Evolutionary conservation across 1,284 basidiomycete genomes (phyloP), one percentile per base, ranked within the genome.

Genomic region (Austropuccinia psidii): DNA sequence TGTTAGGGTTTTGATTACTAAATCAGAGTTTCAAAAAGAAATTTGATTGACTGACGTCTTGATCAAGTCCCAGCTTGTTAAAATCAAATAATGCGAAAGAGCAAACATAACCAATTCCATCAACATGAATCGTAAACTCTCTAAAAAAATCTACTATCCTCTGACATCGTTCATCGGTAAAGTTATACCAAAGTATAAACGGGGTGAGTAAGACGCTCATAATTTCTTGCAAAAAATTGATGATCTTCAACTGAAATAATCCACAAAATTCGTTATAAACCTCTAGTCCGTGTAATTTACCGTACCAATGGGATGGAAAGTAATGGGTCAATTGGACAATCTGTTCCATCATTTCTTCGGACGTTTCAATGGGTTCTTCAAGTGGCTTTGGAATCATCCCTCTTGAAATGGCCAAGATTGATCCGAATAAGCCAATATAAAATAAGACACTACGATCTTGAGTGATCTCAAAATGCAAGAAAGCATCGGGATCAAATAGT

Each of bases 71-170:
- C 11, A 73, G 55, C 50, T 73, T 73, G 37, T 61, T 64, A 49
- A 98, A 97, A 81, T 98, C 93, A 80, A 98, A 98, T 72, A 96
- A 94, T 0, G 95, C 96, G 82, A 98, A 98, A 75, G 90, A 93
- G 80, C 96, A 98, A 9, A 98, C 91, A 79, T 96, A 95, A 11
- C 96, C 95, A 2, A 96, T 85, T 0, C 93, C 92, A 77, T 97
- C 94, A 37, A 98, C 90, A 80, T 98, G 94, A 0, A 98, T 89
- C 0, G 93, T 91, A 79, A 96, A 98, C 82, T 97, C 93, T 58
- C 93, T 86, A 85, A 97, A 96, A 80, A 98, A 96, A 80, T 98
- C 94, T 75, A 97, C 86, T 76, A 97, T 90, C 19, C 62, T 24
- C 41, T 73, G 58, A 31, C 72, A 65, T 43, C 62, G 50, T 29